phyloP scores from a whole-genome alignment of 2,329 filamentous ascomycete genomes.

The Penicillium sp. region DNA sequence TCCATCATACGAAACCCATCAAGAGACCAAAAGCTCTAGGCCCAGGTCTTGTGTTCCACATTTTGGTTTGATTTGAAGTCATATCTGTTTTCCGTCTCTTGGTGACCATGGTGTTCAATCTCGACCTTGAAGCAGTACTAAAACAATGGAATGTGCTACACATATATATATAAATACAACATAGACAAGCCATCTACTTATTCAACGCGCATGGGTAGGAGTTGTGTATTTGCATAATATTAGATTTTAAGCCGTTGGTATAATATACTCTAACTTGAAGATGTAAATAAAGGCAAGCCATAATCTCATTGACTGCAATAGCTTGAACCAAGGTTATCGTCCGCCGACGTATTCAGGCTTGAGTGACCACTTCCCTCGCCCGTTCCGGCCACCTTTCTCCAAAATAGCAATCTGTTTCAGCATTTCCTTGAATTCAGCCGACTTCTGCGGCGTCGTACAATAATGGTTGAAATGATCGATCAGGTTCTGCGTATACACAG shows the following conservation, averaged over 20 bases:
- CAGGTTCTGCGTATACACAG: conserved; percentile 80
- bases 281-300: background rate
- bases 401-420: conserved; percentile 76
- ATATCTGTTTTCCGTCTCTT: background rate
- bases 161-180: no score
- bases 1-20: background rate
- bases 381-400: conserved; percentile 57
- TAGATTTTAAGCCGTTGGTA: background rate
- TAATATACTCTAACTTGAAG: background rate
- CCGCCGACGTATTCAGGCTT: conserved; percentile 58
- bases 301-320: background rate
- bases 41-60: background rate
- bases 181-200: no score
- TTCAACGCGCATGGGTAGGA: background rate
- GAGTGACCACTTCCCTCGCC: conserved; percentile 62
- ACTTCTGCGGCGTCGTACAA: conserved; percentile 71
- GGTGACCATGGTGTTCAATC: no score
- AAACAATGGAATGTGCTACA: no score
- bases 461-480: conserved; percentile 88
- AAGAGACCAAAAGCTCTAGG: background rate
- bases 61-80: background rate
- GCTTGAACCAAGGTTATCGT: conserved; percentile 7
- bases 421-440: conserved; percentile 80
- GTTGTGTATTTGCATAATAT: background rate
- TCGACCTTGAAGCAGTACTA: no score